A percentile compares a stretch with the other conserved stretches of the same genome.
phyloP scores from a whole-genome alignment of 148 eudicot genomes.

The Cornus suecica region DNA sequence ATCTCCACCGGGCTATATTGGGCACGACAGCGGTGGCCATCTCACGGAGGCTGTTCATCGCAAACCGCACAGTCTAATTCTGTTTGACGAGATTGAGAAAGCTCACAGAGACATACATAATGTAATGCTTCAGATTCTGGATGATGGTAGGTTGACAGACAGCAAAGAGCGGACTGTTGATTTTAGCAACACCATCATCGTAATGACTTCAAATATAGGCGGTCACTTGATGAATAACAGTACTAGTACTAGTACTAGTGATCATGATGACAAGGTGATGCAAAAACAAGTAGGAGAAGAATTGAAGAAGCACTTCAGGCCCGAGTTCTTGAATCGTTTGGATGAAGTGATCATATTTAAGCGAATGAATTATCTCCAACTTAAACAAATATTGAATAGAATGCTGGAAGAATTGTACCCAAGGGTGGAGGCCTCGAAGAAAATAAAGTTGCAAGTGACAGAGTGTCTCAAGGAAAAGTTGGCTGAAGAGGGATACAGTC shows the following conservation, averaged over 20 bases:
- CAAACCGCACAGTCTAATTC: conserved; percentile 11
- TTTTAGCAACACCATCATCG: conserved; percentile 18
- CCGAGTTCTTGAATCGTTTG: conserved; percentile 43
- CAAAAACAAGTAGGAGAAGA: conserved; percentile 19
- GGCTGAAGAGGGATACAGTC: conserved; percentile 20
- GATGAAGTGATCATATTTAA: conserved; percentile 38
- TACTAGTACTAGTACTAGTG: no score
- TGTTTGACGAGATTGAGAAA: conserved; percentile 23
- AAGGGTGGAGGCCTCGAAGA: conserved; percentile 20
- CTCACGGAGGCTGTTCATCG: conserved; percentile 22
- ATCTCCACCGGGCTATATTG: conserved; percentile 26
- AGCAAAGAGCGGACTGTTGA: conserved; percentile 19
- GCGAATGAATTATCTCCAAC: conserved; percentile 17
- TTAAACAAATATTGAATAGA: conserved; percentile 24
- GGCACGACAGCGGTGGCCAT: conserved; percentile 20
- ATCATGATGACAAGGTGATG: conserved; percentile 14
- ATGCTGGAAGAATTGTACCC: conserved; percentile 27
- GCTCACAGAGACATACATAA: conserved; percentile 18
- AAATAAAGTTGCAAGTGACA: conserved; percentile 17
- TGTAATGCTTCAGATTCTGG: conserved; percentile 19
- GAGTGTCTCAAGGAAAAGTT: conserved; percentile 21
- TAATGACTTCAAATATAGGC: conserved; percentile 25
- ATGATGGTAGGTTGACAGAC: conserved; percentile 25
- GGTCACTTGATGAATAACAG: background rate
- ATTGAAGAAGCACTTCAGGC: conserved; percentile 30